Base-by-base conservation (phyloP, 768 basidiomycete species). In the Hygrophorus russula region DNA sequence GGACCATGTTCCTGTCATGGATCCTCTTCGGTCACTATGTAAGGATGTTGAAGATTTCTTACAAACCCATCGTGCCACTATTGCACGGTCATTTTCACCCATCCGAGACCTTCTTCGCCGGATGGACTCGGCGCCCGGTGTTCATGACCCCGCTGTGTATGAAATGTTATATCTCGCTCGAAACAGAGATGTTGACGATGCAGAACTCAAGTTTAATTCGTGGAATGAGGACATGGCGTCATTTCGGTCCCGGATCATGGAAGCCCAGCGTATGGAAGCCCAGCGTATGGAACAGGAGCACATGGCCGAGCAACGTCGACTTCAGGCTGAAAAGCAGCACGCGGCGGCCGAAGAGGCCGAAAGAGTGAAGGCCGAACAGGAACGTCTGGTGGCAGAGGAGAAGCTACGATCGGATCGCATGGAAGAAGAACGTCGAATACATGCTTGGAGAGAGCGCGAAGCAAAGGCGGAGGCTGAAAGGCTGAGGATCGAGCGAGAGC, bases 51-150 rank as follows among this genome's bases (percentile, higher is more conserved):
- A 74, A 43, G 47, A 52, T 15, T 49, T 64, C 37, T 53, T 59
- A 38, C 49, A 62, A 36, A 45, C 54, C 3, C 58, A 66, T 53
- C 61, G 65, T 51, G 49, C 59, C 44, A 53, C 56, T 24, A 62
- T 76, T 48, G 58, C 65, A 10, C 65, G 67, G 17, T 73, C 73
- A 0, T 60, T 83, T 34, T 70, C 74, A 13, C 62, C 68, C 5
- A 66, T 79, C 35, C 77, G 71, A 14, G 72, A 76, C 35, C 57
- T 74, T 2, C 61, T 86, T 14, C 67, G 67, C 14, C 61, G 59
- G 17, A 76, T 89, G 66, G 74, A 80, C n/a, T 51, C 63, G 27
- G 47, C 58, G 7, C 67, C 75, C 28, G 60, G 63, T 35, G 56
- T 61, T 1, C 58, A 63, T 24, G 75, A 78, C 41, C 42, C 62